Percentiles rank a stretch among this genome's conserved stretches.
Evolutionary conservation across 1,139 yeast species (phyloP).

Genomic region (Saccharomycopsis phalli): DNA sequence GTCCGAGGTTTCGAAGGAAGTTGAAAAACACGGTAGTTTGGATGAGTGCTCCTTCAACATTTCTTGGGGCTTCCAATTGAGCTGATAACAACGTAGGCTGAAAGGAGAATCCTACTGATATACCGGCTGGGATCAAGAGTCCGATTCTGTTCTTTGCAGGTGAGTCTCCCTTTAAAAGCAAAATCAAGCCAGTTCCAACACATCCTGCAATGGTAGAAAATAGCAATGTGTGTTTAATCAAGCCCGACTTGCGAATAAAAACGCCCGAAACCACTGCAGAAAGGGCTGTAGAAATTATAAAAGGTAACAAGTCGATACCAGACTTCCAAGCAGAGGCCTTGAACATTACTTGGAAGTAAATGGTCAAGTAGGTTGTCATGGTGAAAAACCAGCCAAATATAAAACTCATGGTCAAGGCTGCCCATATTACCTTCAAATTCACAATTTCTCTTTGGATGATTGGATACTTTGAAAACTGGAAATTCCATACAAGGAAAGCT

Average conservation of each 20-base stretch:
- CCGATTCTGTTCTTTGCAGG: conserved; percentile 40
- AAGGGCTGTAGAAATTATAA: conserved; percentile 43
- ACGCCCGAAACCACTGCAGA: conserved; percentile 40
- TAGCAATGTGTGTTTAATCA: conserved; percentile 31
- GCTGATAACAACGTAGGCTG: conserved; percentile 45
- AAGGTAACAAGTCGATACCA: conserved; percentile 49
- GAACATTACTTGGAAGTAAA: conserved; percentile 48
- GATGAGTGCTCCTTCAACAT: conserved; percentile 42
- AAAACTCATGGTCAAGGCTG: conserved; percentile 32
- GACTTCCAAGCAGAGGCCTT: conserved; percentile 44
- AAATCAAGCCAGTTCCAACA: conserved; percentile 45
- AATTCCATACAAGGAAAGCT: conserved; percentile 41
- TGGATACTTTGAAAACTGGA: conserved; percentile 37
- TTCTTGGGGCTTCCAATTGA: conserved; percentile 47
- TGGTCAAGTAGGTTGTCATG: conserved; percentile 37
- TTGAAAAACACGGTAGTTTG: conserved; percentile 38
- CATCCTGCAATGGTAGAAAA: conserved; percentile 37
- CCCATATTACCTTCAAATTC: conserved; percentile 30
- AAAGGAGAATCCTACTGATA: conserved; percentile 44
- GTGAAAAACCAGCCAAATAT: conserved; percentile 40
- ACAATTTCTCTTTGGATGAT: conserved; percentile 39
- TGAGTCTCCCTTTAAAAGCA: conserved; percentile 34
- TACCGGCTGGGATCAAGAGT: conserved; percentile 42
- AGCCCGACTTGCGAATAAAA: conserved; percentile 29
- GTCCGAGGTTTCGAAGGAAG: conserved; percentile 41